Conservation (phyloP, 495 filamentous ascomycete genomes). For the Penicillium riverlandense region DNA sequence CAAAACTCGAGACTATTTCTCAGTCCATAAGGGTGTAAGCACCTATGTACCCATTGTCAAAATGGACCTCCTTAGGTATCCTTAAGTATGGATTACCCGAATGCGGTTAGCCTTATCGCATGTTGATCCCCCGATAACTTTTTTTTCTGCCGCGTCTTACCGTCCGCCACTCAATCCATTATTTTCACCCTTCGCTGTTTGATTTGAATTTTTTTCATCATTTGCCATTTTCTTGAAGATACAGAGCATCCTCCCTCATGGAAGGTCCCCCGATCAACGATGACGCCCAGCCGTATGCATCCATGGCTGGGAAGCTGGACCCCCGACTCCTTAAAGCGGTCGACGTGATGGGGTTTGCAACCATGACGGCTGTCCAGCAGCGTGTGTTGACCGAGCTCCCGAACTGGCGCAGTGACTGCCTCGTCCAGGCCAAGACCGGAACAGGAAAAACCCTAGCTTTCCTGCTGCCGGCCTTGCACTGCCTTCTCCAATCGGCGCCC, state of each 20-base stretch:
- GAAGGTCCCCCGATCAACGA: constrained; percentile 11
- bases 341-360: constrained; percentile 34
- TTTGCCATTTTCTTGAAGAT: neutral
- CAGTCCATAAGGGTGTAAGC: too few relatives aligned
- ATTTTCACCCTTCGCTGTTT: neutral
- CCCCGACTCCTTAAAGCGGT: constrained; percentile 38
- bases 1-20: too few relatives aligned
- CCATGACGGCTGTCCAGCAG: constrained; percentile 52
- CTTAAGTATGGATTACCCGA: too few relatives aligned
- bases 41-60: too few relatives aligned
- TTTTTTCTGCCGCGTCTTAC: constrained; percentile 5
- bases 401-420: constrained; percentile 42
- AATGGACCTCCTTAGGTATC: too few relatives aligned
- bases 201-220: constrained; percentile 3
- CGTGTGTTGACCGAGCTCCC: constrained; percentile 46
- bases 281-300: constrained; percentile 31
- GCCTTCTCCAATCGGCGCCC: constrained; percentile 37
- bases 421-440: constrained; percentile 78
- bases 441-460: constrained; percentile 82
- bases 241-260: constrained; percentile 11
- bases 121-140: neutral
- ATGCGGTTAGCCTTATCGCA: too few relatives aligned
- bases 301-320: constrained; percentile 42
- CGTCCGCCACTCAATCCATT: constrained; percentile 1
- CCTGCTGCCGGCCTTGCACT: constrained; percentile 66